phyloP scores from a whole-genome alignment of 2,329 filamentous ascomycete species.

The Neoscytalidium dimidiatum region DNA sequence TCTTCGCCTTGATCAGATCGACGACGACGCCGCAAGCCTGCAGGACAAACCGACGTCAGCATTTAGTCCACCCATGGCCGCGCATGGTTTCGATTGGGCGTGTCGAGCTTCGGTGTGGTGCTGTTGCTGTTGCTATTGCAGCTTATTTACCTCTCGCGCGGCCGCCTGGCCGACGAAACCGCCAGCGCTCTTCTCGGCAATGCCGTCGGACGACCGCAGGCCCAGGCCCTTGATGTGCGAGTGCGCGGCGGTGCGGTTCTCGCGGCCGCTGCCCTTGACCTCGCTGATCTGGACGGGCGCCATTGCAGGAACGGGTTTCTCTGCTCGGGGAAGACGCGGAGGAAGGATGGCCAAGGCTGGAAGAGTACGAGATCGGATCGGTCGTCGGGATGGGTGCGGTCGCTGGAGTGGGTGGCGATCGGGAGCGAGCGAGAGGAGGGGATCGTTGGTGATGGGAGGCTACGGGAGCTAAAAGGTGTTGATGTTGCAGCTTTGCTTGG shows the following conservation, averaged over 20 bases:
- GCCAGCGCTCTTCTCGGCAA: slow-evolving; percentile 73
- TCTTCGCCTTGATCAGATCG: slow-evolving; percentile 92
- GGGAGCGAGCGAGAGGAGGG: not conserved
- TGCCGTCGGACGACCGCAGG: slow-evolving; percentile 77
- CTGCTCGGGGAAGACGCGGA: too few relatives aligned
- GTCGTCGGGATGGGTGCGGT: too few relatives aligned
- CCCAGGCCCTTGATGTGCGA: slow-evolving; percentile 97
- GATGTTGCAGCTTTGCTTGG: not conserved
- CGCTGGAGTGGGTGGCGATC: too few relatives aligned
- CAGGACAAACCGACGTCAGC: not conserved
- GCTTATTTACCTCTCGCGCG: slow-evolving; percentile 74
- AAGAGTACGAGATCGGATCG: not conserved
- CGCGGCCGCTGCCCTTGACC: slow-evolving; percentile 92
- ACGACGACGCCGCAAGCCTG: slow-evolving; percentile 94
- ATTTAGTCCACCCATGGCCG: slow-evolving; percentile 11
- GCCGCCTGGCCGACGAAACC: slow-evolving; percentile 89
- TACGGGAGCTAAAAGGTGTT: slow-evolving; percentile 1
- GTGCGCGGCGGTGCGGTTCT: slow-evolving; percentile 94
- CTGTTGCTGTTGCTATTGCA: not conserved
- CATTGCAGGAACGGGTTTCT: too few relatives aligned
- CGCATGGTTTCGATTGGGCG: too few relatives aligned
- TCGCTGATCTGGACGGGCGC: slow-evolving; percentile 62
- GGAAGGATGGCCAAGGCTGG: not conserved
- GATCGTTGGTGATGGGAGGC: not conserved
- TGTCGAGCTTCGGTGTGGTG: too few relatives aligned